phyloP scores from a whole-genome alignment of 1,284 basidiomycete species.

The Microbotryum intermedium region DNA sequence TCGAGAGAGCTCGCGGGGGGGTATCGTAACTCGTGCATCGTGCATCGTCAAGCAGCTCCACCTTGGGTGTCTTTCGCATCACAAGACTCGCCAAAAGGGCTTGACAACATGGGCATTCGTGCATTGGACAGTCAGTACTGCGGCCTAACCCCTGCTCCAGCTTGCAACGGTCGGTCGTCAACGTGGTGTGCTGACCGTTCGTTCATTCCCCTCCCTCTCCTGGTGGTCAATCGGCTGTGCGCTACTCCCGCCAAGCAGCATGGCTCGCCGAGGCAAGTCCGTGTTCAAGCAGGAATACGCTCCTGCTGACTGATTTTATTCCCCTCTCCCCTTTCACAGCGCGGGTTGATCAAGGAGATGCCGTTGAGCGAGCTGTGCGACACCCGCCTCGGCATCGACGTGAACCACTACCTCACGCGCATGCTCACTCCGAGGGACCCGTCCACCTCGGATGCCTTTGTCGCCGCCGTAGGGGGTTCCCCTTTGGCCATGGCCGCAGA shows the following conservation, averaged over 20 bases:
- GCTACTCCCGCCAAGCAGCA: constrained; percentile 1
- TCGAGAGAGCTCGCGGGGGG: no score
- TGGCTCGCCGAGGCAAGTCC: constrained; percentile 23
- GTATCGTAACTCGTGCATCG: no score
- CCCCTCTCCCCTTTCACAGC: constrained; percentile 41
- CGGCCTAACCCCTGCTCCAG: neutral
- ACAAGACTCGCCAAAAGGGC: no score
- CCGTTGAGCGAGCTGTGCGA: constrained; percentile 77
- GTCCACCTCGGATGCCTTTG: constrained; percentile 34
- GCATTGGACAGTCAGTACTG: constrained; percentile 15
- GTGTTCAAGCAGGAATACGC: neutral
- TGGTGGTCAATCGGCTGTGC: neutral
- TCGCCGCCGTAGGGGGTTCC: constrained; percentile 87
- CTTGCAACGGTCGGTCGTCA: neutral
- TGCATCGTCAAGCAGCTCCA: no score
- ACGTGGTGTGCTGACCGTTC: neutral
- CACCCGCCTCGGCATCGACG: constrained; percentile 94
- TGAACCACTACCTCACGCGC: constrained; percentile 75
- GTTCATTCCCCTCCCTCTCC: neutral
- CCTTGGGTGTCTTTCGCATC: no score
- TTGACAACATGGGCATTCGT: constrained; percentile 20
- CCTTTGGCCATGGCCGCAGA: constrained; percentile 67
- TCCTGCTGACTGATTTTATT: neutral
- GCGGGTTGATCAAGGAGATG: constrained; percentile 74
- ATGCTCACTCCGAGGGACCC: constrained; percentile 65